A percentile compares a stretch with the other conserved stretches of the same genome.
These are phyloP conservation scores for Centrapalus pauciflorus DNA, from an alignment of 129 eudicot species.

Conservation along the genomic window DNA sequence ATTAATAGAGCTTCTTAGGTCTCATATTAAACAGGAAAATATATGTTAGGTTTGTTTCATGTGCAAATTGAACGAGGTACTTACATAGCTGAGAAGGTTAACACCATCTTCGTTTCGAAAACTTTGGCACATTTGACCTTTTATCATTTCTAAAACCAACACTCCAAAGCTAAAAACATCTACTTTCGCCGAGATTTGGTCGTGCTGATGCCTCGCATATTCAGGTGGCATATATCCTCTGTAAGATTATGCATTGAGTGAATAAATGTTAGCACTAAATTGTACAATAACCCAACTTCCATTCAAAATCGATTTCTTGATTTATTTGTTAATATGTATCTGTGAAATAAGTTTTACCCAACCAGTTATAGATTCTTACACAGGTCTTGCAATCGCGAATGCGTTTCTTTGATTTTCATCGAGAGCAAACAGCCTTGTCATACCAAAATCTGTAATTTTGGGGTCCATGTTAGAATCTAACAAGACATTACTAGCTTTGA, in stretches of 20 bases:
- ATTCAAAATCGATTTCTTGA: too few relatives aligned
- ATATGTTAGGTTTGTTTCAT: too few relatives aligned
- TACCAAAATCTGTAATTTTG: conserved; percentile 32
- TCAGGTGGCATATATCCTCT: conserved; percentile 18
- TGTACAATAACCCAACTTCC: too few relatives aligned
- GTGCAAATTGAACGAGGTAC: too few relatives aligned
- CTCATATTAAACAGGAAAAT: too few relatives aligned
- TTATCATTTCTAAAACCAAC: conserved; percentile 19
- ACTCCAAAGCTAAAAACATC: conserved; percentile 21
- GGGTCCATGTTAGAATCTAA: conserved; percentile 30
- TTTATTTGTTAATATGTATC: too few relatives aligned
- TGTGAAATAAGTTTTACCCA: too few relatives aligned
- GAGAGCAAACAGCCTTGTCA: conserved; percentile 12
- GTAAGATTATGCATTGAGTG: too few relatives aligned
- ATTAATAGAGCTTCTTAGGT: too few relatives aligned
- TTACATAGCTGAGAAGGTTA: conserved; percentile 9
- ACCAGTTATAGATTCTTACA: conserved; percentile 29
- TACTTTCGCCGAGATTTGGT: conserved; percentile 17
- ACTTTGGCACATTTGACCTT: neutral
- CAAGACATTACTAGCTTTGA: conserved; percentile 28
- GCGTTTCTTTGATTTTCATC: conserved; percentile 29
- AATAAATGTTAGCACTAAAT: too few relatives aligned
- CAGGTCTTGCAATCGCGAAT: too few relatives aligned
- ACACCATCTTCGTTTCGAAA: neutral
- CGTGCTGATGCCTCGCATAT: too few relatives aligned